These are phyloP conservation scores for Loxodes magnus DNA, from an alignment of 73 alveolate genomes.

Conservation along the genomic window DNA sequence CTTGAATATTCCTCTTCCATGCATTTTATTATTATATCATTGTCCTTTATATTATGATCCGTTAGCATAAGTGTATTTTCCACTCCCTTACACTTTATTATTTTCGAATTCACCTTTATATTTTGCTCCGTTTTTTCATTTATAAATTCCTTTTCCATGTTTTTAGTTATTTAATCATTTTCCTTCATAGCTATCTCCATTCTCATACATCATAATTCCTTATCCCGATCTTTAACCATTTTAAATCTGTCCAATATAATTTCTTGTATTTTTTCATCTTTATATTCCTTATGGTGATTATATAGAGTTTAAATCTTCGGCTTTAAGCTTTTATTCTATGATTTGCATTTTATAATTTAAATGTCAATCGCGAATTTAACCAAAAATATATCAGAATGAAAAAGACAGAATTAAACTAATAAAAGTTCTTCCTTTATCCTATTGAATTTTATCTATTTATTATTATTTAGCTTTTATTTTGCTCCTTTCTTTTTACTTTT, in stretches of 20 bases:
- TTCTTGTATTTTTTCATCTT: too few relatives aligned
- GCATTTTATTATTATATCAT: constrained; percentile 9
- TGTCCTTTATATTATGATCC: constrained; percentile 18
- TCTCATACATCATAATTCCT: constrained; percentile 41
- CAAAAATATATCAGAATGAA: too few relatives aligned
- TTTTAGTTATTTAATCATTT: constrained; percentile 75
- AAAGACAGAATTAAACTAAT: too few relatives aligned
- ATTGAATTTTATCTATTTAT: too few relatives aligned
- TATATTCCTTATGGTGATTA: too few relatives aligned
- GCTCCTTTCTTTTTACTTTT: too few relatives aligned
- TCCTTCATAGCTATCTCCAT: constrained; percentile 87
- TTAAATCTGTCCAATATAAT: constrained; percentile 30
- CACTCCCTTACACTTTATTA: constrained; percentile 37
- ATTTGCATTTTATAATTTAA: too few relatives aligned
- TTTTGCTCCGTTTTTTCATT: constrained; percentile 62
- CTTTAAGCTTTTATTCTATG: too few relatives aligned
- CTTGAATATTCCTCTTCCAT: constrained; percentile 23
- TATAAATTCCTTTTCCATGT: constrained; percentile 79
- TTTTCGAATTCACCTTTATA: constrained; percentile 78
- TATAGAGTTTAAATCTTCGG: too few relatives aligned
- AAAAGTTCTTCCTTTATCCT: too few relatives aligned
- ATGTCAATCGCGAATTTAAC: too few relatives aligned
- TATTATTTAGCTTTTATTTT: too few relatives aligned
- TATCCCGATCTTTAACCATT: constrained; percentile 41
- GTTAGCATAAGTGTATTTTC: constrained; percentile 7